These are phyloP conservation scores for Brassica hybrid DNA, from an alignment of 441 rosid genomes.

Conservation along the genomic window DNA sequence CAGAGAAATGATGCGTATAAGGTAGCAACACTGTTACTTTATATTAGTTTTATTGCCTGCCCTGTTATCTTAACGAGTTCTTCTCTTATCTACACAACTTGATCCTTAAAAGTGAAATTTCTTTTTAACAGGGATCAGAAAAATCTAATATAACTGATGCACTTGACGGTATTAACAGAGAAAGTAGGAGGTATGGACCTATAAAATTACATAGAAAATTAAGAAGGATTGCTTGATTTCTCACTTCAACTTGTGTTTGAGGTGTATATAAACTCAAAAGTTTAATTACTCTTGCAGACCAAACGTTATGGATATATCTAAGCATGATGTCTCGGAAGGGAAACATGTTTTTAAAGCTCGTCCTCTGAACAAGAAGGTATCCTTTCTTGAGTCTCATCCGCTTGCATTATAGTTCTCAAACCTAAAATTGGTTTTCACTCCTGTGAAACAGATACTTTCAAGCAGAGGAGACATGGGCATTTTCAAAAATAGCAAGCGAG, in stretches of 20 bases:
- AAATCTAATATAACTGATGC: conserved; percentile 44
- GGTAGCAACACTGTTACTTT: conserved; percentile 47
- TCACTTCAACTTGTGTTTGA: conserved; percentile 6
- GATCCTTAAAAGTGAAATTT: conserved; percentile 20
- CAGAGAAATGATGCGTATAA: conserved; percentile 49
- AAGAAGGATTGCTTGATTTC: conserved; percentile 7
- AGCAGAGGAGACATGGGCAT: conserved; percentile 89
- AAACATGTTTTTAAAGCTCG: conserved; percentile 68
- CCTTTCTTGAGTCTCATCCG: conserved; percentile 14
- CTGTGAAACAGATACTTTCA: conserved; percentile 70
- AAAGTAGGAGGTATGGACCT: conserved; percentile 55
- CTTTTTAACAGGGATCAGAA: conserved; percentile 51
- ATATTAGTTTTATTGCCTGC: not conserved
- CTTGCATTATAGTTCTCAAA: conserved; percentile 20
- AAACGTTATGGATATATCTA: conserved; percentile 46
- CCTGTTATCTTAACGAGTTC: conserved; percentile 8
- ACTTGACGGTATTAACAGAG: conserved; percentile 49
- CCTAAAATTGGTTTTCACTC: conserved; percentile 8
- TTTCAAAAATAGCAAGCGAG: conserved; percentile 74
- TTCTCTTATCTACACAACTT: not conserved
- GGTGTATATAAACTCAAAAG: not conserved
- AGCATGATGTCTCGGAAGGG: conserved; percentile 48
- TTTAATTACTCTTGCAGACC: conserved; percentile 46
- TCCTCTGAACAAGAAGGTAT: conserved; percentile 82
- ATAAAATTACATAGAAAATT: not conserved